Evolutionary conservation across 192 early-diverging fungal genomes (phyloP), one percentile per base, ranked within the genome.

Genomic region (Podila minutissima): DNA sequence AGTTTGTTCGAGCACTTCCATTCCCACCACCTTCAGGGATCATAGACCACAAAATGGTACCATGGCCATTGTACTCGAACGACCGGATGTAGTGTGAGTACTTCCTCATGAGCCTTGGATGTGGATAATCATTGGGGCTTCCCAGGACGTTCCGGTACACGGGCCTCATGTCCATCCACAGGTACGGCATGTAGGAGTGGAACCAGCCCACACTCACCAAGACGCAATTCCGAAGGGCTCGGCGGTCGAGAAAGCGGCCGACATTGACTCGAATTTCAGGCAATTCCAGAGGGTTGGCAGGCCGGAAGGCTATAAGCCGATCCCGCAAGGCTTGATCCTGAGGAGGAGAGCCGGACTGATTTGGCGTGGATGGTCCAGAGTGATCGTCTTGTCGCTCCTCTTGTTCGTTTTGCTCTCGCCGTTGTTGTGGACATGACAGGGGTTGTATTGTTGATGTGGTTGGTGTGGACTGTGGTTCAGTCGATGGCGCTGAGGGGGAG

Each of bases 51-150:
- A 76, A 49, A 13, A 76, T 64, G 2, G 55, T 59, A 1, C 68
- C 68, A 46, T 76, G 74, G 5, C 74, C 74, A 55, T 76, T 76
- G 49, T 70, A 76, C 26, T 76, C 74, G 31, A 76, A 76, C 1
- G 74, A 59, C 33, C 58, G 62, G 58, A 76, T 76, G 2, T 70
- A 26, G 37, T 76, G 74, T 37, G 51, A 35, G 38, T 76, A 53
- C 57, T 76, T 76, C 17, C 41, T 48, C 58, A 76, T 66, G 5
- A 41, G 37, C 35, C 12, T 76, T 0, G 26, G 19, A 11, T 67
- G 35, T 3, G 74, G 74, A 57, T 76, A 76, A 9, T 76, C 68
- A 57, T 69, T 65, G 11, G 55, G 19, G 6, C 68, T 33, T n/a
- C 68, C 74, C 24, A 71, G 68, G 31, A 76, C 68, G 37, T 66